Base-by-base conservation (phyloP, 768 basidiomycete genomes). In the Paxillus rubicundulus region DNA sequence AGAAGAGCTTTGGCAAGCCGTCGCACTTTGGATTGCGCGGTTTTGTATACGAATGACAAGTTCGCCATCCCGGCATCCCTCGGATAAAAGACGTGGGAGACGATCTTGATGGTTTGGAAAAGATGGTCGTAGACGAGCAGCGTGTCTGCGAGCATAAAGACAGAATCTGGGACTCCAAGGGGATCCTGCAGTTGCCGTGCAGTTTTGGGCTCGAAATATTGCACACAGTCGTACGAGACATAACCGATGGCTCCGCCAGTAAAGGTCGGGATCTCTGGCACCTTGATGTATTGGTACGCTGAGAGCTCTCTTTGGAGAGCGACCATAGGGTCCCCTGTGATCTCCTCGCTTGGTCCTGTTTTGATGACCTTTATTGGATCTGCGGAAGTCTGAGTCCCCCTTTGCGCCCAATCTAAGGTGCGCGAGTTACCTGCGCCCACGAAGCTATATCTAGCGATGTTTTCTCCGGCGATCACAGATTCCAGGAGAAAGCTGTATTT, bases 171-270 rank as follows among this genome's bases (percentile, higher is more conserved):
- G 52, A 98, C 89, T n/a, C 79, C 77, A 41, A 97, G 76, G 9
- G 84, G 75, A 67, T 98, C 92, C n/a, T 73, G 72, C 21, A 93
- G 78, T 16, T 82, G 77, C 34, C 85, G 77, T 45, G 84, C 84
- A 7, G 93, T 94, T 74, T 89, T 92, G 47, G 97, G 94, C 69
- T 99, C 97, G 63, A 99, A 99, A 70, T 98, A 85, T 51, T 89
- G 92, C 51, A 99, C 85, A 69, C 92, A 93, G 68, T 99, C 97
- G 73, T 94, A 99, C 12, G 92, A 83, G 54, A 99, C 92, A 68
- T 97, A 98, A 49, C 97, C 97, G 64, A 98, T 92, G 1, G 95
- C 96, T 41, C 97, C 97, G 42, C 97, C 97, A 41, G 94, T 96
- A 67, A 98, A 97, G 0, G 95, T 95, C 2, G 91, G 86, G 33